Evolutionary conservation across 805 yeast species (phyloP).

Genomic region (Candida awuae): DNA sequence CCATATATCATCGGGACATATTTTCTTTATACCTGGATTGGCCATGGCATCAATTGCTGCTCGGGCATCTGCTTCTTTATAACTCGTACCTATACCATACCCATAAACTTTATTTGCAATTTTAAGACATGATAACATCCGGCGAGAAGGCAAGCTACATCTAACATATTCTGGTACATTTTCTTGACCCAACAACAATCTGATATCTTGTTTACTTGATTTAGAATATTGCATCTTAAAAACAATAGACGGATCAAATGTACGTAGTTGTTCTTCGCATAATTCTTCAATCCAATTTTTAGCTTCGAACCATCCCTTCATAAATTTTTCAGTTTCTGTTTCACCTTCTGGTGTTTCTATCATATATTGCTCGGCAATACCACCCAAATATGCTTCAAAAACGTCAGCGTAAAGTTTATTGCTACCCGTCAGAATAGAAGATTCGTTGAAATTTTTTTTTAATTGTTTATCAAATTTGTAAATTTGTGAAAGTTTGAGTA

Average conservation of each 20-base stretch:
- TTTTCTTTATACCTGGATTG: slow-evolving; percentile 12
- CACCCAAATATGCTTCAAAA: slow-evolving; percentile 93
- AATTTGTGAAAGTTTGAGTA: slow-evolving; percentile 58
- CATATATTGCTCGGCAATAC: slow-evolving; percentile 39
- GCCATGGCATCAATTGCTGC: slow-evolving; percentile 69
- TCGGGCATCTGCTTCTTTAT: slow-evolving; percentile 67
- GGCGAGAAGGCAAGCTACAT: slow-evolving; percentile 23
- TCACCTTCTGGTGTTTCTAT: slow-evolving; percentile 49
- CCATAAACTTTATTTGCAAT: slow-evolving; percentile 63
- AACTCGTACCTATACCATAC: slow-evolving; percentile 57
- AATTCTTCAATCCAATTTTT: slow-evolving; percentile 48
- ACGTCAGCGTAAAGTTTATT: slow-evolving; percentile 79
- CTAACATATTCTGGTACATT: slow-evolving; percentile 42
- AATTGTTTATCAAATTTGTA: slow-evolving; percentile 61
- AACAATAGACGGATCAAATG: slow-evolving; percentile 12
- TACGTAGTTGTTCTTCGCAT: slow-evolving; percentile 29
- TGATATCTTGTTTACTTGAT: slow-evolving; percentile 50
- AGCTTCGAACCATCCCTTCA: slow-evolving; percentile 40
- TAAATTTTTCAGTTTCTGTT: slow-evolving; percentile 11
- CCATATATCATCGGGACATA: slow-evolving; percentile 12
- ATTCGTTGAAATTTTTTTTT: slow-evolving; percentile 34
- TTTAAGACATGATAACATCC: slow-evolving; percentile 42
- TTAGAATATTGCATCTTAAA: slow-evolving; percentile 14
- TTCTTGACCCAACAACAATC: slow-evolving; percentile 42
- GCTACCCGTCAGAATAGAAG: slow-evolving; percentile 41